Evolutionary conservation across 805 yeast genomes (phyloP).

Genomic region (Saccharomycopsis fodiens): DNA sequence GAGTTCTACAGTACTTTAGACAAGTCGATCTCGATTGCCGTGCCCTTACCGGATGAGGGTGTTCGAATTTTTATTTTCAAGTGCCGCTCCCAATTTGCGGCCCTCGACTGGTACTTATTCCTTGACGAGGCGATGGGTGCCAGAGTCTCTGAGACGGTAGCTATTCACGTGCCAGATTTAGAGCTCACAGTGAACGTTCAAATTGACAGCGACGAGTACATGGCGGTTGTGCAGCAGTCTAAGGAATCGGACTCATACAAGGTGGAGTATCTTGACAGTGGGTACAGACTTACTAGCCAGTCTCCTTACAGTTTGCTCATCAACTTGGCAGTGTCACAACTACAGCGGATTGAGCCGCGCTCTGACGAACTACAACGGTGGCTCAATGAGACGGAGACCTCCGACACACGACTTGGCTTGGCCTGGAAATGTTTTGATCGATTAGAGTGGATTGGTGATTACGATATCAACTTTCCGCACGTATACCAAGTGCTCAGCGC

Average conservation of each 20-base stretch:
- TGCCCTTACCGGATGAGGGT: slow-evolving; percentile 22
- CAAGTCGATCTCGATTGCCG: slow-evolving; percentile 53
- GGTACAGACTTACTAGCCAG: slow-evolving; percentile 7
- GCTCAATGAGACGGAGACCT: slow-evolving; percentile 24
- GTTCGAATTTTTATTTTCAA: slow-evolving; percentile 44
- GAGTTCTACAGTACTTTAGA: slow-evolving; percentile 61
- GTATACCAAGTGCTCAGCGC: slow-evolving; percentile 36
- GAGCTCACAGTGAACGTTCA: slow-evolving; percentile 37
- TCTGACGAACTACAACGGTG: slow-evolving; percentile 23
- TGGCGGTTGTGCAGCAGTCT: slow-evolving; percentile 1
- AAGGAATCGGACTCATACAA: slow-evolving; percentile 4
- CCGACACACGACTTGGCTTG: slow-evolving; percentile 36
- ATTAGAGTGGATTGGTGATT: slow-evolving; percentile 58
- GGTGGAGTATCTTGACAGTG: slow-evolving; percentile 13
- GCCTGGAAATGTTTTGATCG: slow-evolving; percentile 68
- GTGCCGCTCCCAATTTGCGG: slow-evolving; percentile 42
- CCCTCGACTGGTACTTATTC: slow-evolving; percentile 60
- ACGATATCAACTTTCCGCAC: slow-evolving; percentile 34
- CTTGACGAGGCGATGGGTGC: slow-evolving; percentile 41
- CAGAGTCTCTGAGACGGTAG: slow-evolving; percentile 24
- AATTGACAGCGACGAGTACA: slow-evolving; percentile 34
- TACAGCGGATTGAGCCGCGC: slow-evolving; percentile 6
- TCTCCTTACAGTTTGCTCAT: slow-evolving; percentile 15
- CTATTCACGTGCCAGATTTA: slow-evolving; percentile 22
- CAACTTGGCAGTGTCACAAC: slow-evolving; percentile 3